phyloP scores from a whole-genome alignment of 2,329 filamentous ascomycete species.

The Zasmidium citrigriseum region DNA sequence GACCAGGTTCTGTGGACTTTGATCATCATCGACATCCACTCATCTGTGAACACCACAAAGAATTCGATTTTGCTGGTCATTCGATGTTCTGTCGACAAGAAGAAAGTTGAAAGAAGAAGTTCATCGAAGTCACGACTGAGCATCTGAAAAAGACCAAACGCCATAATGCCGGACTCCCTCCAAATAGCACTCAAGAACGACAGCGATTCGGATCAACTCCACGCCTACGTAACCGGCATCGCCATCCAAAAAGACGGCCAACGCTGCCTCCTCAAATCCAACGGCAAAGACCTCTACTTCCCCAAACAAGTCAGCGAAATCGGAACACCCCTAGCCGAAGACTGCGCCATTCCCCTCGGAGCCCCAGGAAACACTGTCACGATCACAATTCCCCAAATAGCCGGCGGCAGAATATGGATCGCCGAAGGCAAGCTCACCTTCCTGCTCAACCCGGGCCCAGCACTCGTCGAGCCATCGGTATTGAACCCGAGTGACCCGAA shows the following conservation, averaged over 20 bases:
- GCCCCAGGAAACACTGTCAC: constrained; percentile 33
- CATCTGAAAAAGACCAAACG: neutral
- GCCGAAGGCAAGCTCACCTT: constrained; percentile 38
- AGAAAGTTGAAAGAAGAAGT: no score
- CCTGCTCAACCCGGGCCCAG: constrained; percentile 39
- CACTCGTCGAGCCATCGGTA: constrained; percentile 38
- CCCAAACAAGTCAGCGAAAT: constrained; percentile 33
- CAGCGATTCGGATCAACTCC: constrained; percentile 32
- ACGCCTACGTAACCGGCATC: constrained; percentile 40
- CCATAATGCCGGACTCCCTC: constrained; percentile 36
- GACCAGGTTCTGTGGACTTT: neutral
- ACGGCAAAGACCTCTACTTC: constrained; percentile 39
- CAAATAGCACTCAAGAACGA: constrained; percentile 38
- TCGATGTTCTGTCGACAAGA: no score
- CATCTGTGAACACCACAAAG: neutral
- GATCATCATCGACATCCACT: neutral
- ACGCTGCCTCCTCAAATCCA: constrained; percentile 36
- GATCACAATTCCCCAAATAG: constrained; percentile 38
- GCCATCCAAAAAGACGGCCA: constrained; percentile 37
- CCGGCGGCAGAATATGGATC: constrained; percentile 42
- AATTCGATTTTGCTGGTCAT: neutral
- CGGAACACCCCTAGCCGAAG: constrained; percentile 34
- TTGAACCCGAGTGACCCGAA: constrained; percentile 46
- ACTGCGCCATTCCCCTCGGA: constrained; percentile 40
- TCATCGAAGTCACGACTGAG: no score